phyloP scores from a whole-genome alignment of 2,329 filamentous ascomycete species.

The Claviceps monticola region DNA sequence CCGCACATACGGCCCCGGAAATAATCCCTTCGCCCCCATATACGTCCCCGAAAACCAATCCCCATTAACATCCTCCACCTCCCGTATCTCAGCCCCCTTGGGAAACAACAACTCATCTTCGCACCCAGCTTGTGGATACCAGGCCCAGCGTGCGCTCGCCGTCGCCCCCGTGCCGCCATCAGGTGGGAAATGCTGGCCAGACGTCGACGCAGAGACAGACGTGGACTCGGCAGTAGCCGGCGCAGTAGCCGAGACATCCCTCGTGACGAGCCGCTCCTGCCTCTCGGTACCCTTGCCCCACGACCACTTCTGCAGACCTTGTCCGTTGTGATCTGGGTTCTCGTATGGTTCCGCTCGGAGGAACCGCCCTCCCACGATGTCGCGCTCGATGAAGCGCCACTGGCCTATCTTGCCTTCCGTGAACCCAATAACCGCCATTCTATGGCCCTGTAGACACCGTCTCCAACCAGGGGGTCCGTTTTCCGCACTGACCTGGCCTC shows the following conservation, averaged over 20 bases:
- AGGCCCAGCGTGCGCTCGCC: slow-evolving; percentile 58
- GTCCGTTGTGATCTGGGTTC: slow-evolving; percentile 17
- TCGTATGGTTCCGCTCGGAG: slow-evolving; percentile 45
- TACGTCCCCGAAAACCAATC: slow-evolving; percentile 87
- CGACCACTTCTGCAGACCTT: slow-evolving; percentile 34
- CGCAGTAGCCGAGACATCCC: slow-evolving; percentile 33
- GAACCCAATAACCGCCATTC: slow-evolving; percentile 73
- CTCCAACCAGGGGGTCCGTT: slow-evolving; percentile 76
- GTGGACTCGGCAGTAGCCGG: slow-evolving; percentile 18
- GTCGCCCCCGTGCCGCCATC: slow-evolving; percentile 58
- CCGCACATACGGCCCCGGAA: slow-evolving; percentile 63
- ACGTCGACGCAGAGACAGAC: slow-evolving; percentile 1
- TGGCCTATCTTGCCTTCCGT: slow-evolving; percentile 54
- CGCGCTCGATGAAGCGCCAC: slow-evolving; percentile 51
- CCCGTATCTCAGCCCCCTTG: slow-evolving; percentile 64
- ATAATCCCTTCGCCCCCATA: slow-evolving; percentile 65
- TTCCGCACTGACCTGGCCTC: slow-evolving; percentile 52
- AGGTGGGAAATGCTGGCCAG: slow-evolving; percentile 45
- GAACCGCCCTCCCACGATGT: slow-evolving; percentile 64
- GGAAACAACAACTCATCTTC: slow-evolving; percentile 76
- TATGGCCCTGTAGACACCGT: slow-evolving; percentile 64
- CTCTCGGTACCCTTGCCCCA: slow-evolving; percentile 32
- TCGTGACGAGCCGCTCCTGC: slow-evolving; percentile 33
- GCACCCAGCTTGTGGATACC: slow-evolving; percentile 52
- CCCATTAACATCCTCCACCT: slow-evolving; percentile 76